phyloP scores from a whole-genome alignment of 192 early-diverging fungal genomes.

The Allomyces macrogynus region DNA sequence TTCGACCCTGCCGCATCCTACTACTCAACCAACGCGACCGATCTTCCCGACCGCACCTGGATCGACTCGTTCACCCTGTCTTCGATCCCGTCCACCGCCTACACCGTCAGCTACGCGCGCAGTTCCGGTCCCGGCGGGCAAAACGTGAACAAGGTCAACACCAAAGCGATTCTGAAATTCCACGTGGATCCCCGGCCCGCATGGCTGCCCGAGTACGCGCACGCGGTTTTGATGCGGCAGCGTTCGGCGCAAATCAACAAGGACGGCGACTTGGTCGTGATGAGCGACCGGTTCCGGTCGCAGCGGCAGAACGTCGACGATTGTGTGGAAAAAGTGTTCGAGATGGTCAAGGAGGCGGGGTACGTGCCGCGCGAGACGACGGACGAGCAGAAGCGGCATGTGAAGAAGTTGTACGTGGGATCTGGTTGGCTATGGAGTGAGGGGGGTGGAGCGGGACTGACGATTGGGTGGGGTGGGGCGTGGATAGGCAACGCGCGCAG shows the following conservation, averaged over 20 bases:
- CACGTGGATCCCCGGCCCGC: not conserved
- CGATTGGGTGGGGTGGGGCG: not conserved
- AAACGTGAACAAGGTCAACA: not conserved
- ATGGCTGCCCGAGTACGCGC: not conserved
- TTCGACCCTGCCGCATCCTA: too few relatives aligned
- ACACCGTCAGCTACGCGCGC: not conserved
- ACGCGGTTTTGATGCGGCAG: not conserved
- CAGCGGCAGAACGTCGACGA: not conserved
- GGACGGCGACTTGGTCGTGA: not conserved
- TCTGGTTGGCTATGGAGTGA: not conserved
- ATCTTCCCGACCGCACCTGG: not conserved
- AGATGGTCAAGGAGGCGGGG: not conserved
- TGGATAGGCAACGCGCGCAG: not conserved
- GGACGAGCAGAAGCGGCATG: not conserved
- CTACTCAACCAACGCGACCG: too few relatives aligned
- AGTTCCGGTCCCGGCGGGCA: not conserved
- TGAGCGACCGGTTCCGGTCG: not conserved
- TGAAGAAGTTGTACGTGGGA: not conserved
- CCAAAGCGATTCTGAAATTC: not conserved
- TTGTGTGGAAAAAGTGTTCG: not conserved
- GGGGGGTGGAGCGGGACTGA: not conserved
- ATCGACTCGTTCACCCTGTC: not conserved
- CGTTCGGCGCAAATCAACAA: not conserved
- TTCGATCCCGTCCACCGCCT: not conserved
- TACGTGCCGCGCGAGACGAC: not conserved